These are phyloP conservation scores for Schizophyllum amplum DNA, from an alignment of 1,284 basidiomycete species.

Conservation along the genomic window DNA sequence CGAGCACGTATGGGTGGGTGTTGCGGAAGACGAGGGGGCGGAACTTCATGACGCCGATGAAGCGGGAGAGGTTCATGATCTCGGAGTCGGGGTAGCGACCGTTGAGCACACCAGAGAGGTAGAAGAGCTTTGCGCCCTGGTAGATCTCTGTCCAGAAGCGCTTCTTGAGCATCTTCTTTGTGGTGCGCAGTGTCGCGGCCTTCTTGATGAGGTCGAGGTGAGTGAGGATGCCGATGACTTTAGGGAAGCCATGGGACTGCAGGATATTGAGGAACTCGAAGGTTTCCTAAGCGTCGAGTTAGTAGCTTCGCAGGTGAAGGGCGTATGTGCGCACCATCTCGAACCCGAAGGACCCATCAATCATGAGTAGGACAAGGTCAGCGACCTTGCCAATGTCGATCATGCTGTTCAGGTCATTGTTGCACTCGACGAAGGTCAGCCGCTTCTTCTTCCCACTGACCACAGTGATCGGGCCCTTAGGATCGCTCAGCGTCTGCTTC, in stretches of 20 bases:
- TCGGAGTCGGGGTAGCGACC: conserved; percentile 97
- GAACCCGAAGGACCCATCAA: conserved; percentile 96
- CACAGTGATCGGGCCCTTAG: conserved; percentile 94
- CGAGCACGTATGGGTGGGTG: conserved; percentile 91
- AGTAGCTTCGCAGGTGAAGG: conserved; percentile 1
- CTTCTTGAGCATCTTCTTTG: conserved; percentile 95
- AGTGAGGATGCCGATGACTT: conserved; percentile 94
- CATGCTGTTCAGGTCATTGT: conserved; percentile 97
- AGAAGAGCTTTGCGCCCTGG: conserved; percentile 97
- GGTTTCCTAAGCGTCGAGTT: conserved; percentile 64
- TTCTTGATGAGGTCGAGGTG: conserved; percentile 98
- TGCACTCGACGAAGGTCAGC: conserved; percentile 95
- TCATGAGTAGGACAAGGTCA: conserved; percentile 94
- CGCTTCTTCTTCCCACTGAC: conserved; percentile 88
- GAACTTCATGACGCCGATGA: conserved; percentile 99
- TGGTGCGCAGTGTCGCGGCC: conserved; percentile 76
- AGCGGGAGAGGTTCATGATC: conserved; percentile 91
- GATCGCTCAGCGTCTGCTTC: conserved; percentile 88
- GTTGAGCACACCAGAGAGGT: conserved; percentile 95
- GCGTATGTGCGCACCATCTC: conserved; percentile 73
- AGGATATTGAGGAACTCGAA: conserved; percentile 98
- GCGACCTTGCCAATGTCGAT: conserved; percentile 97
- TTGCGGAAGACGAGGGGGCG: conserved; percentile 96
- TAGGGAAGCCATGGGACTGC: conserved; percentile 96
- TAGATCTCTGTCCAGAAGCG: conserved; percentile 99